Conservation (phyloP, 192 early-diverging fungal species). For the Rhizoclosmatium sp. region DNA sequence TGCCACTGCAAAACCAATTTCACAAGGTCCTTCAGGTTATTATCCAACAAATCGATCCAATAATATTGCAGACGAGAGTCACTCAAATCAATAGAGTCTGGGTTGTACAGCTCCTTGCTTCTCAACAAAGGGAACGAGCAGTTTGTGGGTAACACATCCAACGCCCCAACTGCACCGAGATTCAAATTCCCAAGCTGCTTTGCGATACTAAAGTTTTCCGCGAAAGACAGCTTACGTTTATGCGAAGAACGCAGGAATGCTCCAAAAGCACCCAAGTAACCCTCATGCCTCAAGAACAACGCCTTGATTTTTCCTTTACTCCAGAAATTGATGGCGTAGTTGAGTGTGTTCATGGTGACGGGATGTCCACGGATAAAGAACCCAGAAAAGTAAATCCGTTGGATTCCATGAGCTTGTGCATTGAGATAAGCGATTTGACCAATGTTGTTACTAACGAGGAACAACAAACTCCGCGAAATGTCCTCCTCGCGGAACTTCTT, state of each 20-base stretch:
- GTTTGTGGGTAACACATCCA: conserved; percentile 67
- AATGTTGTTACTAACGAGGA: conserved; percentile 98
- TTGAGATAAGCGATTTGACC: conserved; percentile 98
- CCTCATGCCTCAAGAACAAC: conserved; percentile 95
- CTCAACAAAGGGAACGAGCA: conserved; percentile 69
- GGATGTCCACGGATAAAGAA: conserved; percentile 97
- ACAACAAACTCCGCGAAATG: conserved; percentile 88
- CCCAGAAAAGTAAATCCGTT: conserved; percentile 94
- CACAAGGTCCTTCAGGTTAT: conserved; percentile 68
- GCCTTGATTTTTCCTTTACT: conserved; percentile 94
- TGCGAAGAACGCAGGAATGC: conserved; percentile 69
- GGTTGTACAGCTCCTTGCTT: conserved; percentile 60
- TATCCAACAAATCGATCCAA: conserved; percentile 80
- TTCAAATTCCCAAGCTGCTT: conserved; percentile 58
- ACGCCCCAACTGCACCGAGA: conserved; percentile 67
- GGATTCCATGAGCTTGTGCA: conserved; percentile 89
- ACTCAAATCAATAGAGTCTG: conserved; percentile 73
- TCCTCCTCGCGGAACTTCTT: conserved; percentile 78
- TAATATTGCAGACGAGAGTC: conserved; percentile 65
- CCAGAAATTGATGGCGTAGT: conserved; percentile 97
- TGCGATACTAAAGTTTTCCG: conserved; percentile 81
- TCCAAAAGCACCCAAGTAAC: conserved; percentile 93
- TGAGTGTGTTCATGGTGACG: conserved; percentile 96
- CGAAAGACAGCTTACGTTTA: conserved; percentile 66
- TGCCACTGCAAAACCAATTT: conserved; percentile 63